Conservation (phyloP, 2,329 filamentous ascomycete genomes). For the Amphichorda felina region DNA sequence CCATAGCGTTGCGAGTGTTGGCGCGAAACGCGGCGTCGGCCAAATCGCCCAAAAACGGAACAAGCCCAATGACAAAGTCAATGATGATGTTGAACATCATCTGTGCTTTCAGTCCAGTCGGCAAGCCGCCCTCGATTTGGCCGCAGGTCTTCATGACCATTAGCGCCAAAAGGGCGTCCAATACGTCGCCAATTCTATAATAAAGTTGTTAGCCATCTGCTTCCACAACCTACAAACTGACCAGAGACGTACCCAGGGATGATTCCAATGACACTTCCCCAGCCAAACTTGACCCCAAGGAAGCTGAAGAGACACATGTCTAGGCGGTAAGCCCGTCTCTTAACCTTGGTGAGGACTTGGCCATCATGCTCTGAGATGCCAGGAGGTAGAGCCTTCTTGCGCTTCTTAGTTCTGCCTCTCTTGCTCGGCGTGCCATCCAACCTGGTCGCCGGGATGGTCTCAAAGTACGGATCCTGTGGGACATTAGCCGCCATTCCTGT, state of each 20-base stretch:
- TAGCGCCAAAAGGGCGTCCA: slow-evolving; percentile 63
- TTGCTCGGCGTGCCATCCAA: slow-evolving; percentile 45
- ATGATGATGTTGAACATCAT: slow-evolving; percentile 76
- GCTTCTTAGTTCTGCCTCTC: slow-evolving; percentile 64
- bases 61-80: slow-evolving; percentile 62
- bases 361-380: slow-evolving; percentile 77
- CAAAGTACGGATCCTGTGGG: slow-evolving; percentile 76
- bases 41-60: slow-evolving; percentile 68
- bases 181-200: slow-evolving; percentile 57
- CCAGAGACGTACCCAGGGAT: slow-evolving; percentile 57
- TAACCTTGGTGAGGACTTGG: slow-evolving; percentile 73
- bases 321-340: slow-evolving; percentile 72
- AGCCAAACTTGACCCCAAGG: slow-evolving; percentile 75
- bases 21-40: slow-evolving; percentile 61
- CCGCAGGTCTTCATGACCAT: slow-evolving; percentile 64
- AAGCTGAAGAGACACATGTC: slow-evolving; percentile 78
- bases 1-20: slow-evolving; percentile 64
- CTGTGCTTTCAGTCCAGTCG: slow-evolving; percentile 41
- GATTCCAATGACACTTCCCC: slow-evolving; percentile 75
- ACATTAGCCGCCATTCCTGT: not conserved
- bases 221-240: not conserved
- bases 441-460: slow-evolving; percentile 64
- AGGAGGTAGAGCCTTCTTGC: slow-evolving; percentile 71
- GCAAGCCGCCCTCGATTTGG: slow-evolving; percentile 67
- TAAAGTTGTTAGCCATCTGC: slow-evolving; percentile 7